phyloP scores from a whole-genome alignment of 1,284 basidiomycete species.

The Entoloma clypeatum region DNA sequence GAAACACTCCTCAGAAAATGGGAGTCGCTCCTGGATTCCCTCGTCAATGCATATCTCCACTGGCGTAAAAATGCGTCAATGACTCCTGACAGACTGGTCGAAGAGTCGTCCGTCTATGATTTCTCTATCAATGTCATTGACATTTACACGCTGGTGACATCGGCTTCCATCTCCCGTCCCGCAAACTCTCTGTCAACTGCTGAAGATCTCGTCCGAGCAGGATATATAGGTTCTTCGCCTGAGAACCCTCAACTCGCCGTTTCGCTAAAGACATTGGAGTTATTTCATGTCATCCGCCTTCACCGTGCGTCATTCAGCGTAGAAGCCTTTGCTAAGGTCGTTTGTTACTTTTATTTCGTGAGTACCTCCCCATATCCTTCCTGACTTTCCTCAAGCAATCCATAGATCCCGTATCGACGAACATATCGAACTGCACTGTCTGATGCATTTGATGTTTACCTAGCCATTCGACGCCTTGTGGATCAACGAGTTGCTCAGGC shows the following conservation, averaged over 20 bases:
- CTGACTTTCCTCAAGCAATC: background rate
- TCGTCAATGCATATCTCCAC: conserved; percentile 2
- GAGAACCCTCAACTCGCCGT: conserved; percentile 24
- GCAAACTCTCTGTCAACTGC: conserved; percentile 1
- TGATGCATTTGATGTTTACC: conserved; percentile 24
- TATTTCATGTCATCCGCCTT: conserved; percentile 22
- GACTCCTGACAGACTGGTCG: no score
- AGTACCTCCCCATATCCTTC: conserved; percentile 7
- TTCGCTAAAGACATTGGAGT: conserved; percentile 28
- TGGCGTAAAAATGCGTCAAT: background rate
- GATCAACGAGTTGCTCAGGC: conserved; percentile 14
- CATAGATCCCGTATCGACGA: conserved; percentile 21
- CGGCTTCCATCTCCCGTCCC: conserved; percentile 2
- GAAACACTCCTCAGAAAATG: conserved; percentile 2
- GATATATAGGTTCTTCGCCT: conserved; percentile 16
- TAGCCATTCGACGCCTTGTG: conserved; percentile 16
- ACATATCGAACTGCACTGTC: conserved; percentile 20
- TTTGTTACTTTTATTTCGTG: conserved; percentile 31
- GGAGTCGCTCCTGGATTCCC: background rate
- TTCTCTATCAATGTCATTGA: conserved; percentile 13
- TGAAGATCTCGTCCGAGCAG: conserved; percentile 6
- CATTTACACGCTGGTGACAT: conserved; percentile 12
- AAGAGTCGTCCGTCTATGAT: background rate
- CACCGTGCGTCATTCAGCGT: conserved; percentile 28
- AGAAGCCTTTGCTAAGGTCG: conserved; percentile 31